These are phyloP conservation scores for Clonostachys solani DNA, from an alignment of 2,329 filamentous ascomycete genomes.

Conservation along the genomic window DNA sequence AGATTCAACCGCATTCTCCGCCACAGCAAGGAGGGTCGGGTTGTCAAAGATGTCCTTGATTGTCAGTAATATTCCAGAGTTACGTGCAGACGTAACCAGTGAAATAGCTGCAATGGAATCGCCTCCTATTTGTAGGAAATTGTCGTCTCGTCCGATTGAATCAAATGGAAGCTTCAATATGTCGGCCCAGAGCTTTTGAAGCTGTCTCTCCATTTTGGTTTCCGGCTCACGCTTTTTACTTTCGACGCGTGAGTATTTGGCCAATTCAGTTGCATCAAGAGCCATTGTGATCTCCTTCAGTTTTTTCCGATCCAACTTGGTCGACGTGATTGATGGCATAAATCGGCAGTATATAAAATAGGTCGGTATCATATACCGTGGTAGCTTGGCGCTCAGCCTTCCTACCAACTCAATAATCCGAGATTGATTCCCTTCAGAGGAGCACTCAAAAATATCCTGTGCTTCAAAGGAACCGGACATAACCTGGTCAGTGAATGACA, in stretches of 20 bases:
- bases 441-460: no score
- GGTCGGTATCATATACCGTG: conserved; percentile 10
- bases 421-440: conserved; percentile 1
- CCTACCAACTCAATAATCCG: conserved; percentile 7
- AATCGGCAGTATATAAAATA: conserved; percentile 8
- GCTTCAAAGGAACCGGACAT: no score
- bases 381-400: conserved; percentile 4
- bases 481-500: no score
- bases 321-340: conserved; percentile 9
- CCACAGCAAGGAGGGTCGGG: not conserved
- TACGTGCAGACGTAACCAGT: not conserved
- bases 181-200: conserved; percentile 21
- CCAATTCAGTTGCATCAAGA: not conserved
- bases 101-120: conserved; percentile 9
- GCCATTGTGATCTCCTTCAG: not conserved
- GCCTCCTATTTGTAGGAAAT: conserved; percentile 8
- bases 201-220: conserved; percentile 10
- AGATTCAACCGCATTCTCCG: not conserved
- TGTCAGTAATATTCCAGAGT: conserved; percentile 1
- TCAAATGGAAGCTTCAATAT: conserved; percentile 25
- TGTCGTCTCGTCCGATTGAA: conserved; percentile 3
- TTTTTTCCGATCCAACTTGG: conserved; percentile 3
- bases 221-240: conserved; percentile 6
- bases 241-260: not conserved
- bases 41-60: conserved; percentile 6